Conservation (phyloP, 2,329 filamentous ascomycete genomes). For the Botryosphaeria dothidea region DNA sequence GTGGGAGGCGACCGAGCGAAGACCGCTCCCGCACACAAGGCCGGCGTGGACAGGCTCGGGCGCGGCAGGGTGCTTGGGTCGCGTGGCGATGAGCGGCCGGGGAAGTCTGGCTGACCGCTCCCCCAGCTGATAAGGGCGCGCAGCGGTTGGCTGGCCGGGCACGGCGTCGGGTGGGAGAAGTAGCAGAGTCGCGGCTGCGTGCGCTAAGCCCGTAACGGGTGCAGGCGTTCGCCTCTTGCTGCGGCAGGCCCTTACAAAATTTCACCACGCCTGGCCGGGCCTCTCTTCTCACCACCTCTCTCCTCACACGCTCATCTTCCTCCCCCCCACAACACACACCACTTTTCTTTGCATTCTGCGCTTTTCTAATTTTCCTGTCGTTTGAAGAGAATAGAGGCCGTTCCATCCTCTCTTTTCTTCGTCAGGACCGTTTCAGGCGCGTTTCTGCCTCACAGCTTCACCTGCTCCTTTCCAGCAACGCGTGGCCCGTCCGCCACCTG, state of each 20-base stretch:
- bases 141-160: constrained; percentile 3
- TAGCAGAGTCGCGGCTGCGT: background rate
- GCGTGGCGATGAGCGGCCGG: background rate
- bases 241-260: constrained; percentile 17
- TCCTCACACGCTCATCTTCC: constrained; percentile 12
- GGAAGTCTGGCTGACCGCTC: background rate
- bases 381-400: constrained; percentile 38
- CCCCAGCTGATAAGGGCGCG: background rate
- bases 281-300: constrained; percentile 25
- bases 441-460: constrained; percentile 36
- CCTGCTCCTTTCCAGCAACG: constrained; percentile 15
- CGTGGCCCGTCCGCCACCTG: constrained; percentile 6
- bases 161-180: constrained; percentile 8
- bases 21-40: constrained; percentile 6
- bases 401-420: constrained; percentile 34
- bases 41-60: background rate
- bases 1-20: constrained; percentile 7
- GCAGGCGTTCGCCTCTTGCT: constrained; percentile 16
- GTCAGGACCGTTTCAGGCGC: constrained; percentile 41
- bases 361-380: constrained; percentile 40
- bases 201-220: constrained; percentile 13
- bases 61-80: background rate
- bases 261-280: constrained; percentile 4
- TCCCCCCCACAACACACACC: constrained; percentile 31
- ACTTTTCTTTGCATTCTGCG: constrained; percentile 34